Conservation (phyloP, 169 alveolate genomes). For the Eimeria tenella region DNA sequence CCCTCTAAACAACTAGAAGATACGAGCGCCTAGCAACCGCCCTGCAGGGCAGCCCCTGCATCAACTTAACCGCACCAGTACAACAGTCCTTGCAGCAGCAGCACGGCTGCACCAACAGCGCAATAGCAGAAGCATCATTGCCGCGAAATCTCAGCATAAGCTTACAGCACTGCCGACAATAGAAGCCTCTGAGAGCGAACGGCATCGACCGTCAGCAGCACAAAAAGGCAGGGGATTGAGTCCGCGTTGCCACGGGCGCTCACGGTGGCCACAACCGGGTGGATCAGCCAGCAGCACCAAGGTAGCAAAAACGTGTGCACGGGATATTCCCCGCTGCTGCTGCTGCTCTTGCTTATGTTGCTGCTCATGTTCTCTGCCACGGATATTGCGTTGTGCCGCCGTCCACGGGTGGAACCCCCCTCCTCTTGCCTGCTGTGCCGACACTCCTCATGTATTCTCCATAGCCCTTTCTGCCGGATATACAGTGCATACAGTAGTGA, state of each 20-base stretch:
- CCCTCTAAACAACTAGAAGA: too few relatives aligned
- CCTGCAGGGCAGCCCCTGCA: constrained; percentile 79
- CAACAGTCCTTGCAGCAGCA: background rate
- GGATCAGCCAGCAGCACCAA: constrained; percentile 92
- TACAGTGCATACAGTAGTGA: constrained; percentile 66
- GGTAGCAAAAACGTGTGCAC: constrained; percentile 76
- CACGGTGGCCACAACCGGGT: constrained; percentile 94
- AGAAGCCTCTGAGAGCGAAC: constrained; percentile 32
- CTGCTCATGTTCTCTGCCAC: too few relatives aligned
- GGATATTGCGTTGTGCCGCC: too few relatives aligned
- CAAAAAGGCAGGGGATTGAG: constrained; percentile 67
- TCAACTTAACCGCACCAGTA: background rate
- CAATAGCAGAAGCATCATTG: background rate
- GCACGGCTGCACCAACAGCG: background rate
- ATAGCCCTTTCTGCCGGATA: constrained; percentile 34
- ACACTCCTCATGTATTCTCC: constrained; percentile 35
- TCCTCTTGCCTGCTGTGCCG: background rate
- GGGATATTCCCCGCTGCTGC: constrained; percentile 69
- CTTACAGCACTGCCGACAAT: constrained; percentile 49
- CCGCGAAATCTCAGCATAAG: background rate
- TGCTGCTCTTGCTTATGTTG: background rate
- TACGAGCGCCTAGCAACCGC: too few relatives aligned
- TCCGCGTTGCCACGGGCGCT: constrained; percentile 96
- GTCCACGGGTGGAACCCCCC: too few relatives aligned
- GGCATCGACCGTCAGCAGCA: constrained; percentile 38